Conservation (phyloP, 2,329 filamentous ascomycete species). For the Colletotrichum euphorbiae region DNA sequence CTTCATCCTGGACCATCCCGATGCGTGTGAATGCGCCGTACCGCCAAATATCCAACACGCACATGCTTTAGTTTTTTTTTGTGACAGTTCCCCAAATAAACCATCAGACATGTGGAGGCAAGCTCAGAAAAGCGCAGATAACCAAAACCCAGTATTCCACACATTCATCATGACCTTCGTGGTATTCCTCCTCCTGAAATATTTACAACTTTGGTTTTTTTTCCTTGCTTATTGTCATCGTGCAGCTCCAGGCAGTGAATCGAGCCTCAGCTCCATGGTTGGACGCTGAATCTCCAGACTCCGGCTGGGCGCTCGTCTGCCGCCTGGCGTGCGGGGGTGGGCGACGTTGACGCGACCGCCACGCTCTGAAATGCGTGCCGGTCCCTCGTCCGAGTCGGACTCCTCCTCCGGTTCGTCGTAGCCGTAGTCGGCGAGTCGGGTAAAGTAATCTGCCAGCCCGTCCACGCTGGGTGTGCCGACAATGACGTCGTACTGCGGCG, state of each 20-base stretch:
- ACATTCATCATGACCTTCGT: neutral
- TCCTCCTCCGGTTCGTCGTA: constrained; percentile 58
- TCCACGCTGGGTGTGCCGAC: constrained; percentile 76
- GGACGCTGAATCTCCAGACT: constrained; percentile 67
- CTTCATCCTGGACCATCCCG: neutral
- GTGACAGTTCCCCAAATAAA: neutral
- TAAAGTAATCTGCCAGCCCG: constrained; percentile 87
- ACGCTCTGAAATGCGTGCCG: constrained; percentile 60
- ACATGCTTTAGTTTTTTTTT: constrained; percentile 7
- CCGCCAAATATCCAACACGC: neutral
- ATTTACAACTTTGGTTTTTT: constrained; percentile 26
- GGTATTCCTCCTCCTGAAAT: neutral
- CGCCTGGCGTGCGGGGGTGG: constrained; percentile 67
- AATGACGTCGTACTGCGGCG: constrained; percentile 85
- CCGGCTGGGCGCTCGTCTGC: constrained; percentile 64
- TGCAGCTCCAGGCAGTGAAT: constrained; percentile 17
- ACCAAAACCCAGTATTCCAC: neutral
- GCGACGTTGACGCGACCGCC: constrained; percentile 68
- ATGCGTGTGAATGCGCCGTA: constrained; percentile 22
- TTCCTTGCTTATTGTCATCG: constrained; percentile 1
- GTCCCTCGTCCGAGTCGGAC: constrained; percentile 57
- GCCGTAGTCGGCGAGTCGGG: constrained; percentile 80
- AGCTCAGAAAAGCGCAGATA: neutral
- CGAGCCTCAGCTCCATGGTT: constrained; percentile 49
- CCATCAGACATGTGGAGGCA: constrained; percentile 10